Percentiles rank a stretch among this genome's conserved stretches.
phyloP scores from a whole-genome alignment of 257 asterid genomes.

The Mitragyna speciosa region DNA sequence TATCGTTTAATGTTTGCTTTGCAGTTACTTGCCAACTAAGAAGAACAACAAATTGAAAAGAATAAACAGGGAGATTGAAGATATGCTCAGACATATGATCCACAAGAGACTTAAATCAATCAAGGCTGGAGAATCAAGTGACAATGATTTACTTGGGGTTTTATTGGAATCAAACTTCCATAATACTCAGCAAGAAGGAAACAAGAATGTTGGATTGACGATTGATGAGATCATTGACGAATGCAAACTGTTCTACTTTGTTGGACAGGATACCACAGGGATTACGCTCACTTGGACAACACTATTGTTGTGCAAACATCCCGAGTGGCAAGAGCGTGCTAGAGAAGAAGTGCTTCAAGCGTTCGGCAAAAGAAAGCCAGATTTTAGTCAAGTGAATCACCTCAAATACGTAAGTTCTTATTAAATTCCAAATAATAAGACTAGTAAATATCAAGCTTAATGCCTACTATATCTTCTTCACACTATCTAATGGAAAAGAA shows the following conservation, averaged over 20 bases:
- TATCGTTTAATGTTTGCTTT: too few relatives aligned
- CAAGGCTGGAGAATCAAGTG: neutral
- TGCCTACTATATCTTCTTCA: too few relatives aligned
- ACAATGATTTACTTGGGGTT: conserved; percentile 3
- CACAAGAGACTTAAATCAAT: neutral
- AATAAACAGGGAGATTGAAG: neutral
- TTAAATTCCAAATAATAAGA: too few relatives aligned
- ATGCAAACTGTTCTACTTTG: conserved; percentile 1
- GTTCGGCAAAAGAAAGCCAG: neutral
- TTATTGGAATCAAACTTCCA: neutral
- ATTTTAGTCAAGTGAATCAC: neutral
- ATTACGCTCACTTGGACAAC: too few relatives aligned
- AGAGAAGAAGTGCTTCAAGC: too few relatives aligned
- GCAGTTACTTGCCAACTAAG: conserved; percentile 11
- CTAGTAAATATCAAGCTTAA: too few relatives aligned
- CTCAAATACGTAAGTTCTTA: conserved; percentile 3
- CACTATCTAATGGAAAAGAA: too few relatives aligned
- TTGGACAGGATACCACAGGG: neutral
- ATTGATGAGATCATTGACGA: conserved; percentile 8
- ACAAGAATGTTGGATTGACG: conserved; percentile 8
- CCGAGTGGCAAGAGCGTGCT: too few relatives aligned
- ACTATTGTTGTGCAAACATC: too few relatives aligned
- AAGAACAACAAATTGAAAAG: too few relatives aligned
- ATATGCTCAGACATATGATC: conserved; percentile 4
- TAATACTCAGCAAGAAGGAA: neutral